Base-by-base conservation (phyloP, 2,329 filamentous ascomycete species). In the Talaromyces sp. region DNA sequence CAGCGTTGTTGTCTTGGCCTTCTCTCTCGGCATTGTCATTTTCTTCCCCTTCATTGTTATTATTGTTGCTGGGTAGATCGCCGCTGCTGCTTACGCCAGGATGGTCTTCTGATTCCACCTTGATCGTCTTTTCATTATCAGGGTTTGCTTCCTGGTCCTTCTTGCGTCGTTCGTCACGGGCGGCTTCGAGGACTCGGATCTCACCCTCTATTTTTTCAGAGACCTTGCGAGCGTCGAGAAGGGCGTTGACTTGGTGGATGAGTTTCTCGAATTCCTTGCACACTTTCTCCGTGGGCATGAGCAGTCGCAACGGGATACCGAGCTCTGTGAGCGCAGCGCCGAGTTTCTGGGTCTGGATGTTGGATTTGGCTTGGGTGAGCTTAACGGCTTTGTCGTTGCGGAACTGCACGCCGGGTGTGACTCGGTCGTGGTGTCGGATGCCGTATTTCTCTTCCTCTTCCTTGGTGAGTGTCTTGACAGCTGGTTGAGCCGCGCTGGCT, bases 341-440 rank as follows among this genome's bases (percentile, higher is more conserved):
- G 51, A 81, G 74, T 65, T 81, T 81, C 63, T 77, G 76, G 0
- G 79, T 78, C 63, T 81, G 79, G 1, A 80, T 77, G 62, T 80
- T 80, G 31, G 78, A 80, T 66, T 81, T 81, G 32, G 79, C 79
- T 63, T 80, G 78, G 3, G 78, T 79, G 57, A 81, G 73, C 62
- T 80, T 79, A 59, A 78, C 76, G 54, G 79, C 77, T 63, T 77
- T 78, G 64, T 81, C 79, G 64, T 91, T 91, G 13, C 93, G 90
- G 82, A 98, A 98, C 14, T 90, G 89, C 38, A 96, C 90, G 7
- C 95, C 93, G 9, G 88, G 89, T 1, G 89, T 87, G 43, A 97
- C 82, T 29, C 93, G 89, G 59, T 98, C 93, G 65, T 93, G 89
- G 66, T 90, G 86, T 8, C 89, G 85, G 10, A 99, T 89, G 64